Evolutionary conservation across 768 basidiomycete species (phyloP), one percentile per base, ranked within the genome.

Genomic region (Mrakia blollopis): DNA sequence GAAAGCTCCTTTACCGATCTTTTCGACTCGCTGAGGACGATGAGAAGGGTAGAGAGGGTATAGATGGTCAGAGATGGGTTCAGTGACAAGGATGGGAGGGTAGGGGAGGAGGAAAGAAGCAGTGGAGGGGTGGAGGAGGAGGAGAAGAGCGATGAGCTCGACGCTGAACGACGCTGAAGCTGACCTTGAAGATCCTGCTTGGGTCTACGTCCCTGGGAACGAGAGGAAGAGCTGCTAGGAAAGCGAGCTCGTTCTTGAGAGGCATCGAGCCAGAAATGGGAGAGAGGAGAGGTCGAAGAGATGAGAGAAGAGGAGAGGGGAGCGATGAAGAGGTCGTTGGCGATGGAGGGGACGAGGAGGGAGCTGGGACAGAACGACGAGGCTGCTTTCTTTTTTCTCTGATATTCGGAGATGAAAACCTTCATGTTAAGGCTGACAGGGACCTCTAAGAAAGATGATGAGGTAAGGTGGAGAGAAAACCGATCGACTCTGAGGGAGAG

Each of bases 1-100:
- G 84, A 94, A 98, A 0, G 94, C 92, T 78, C 95, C 96, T 84
- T 93, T 94, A 44, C 96, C 95, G 47, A 96, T 87, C n/a, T 92
- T 91, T 84, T 96, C 93, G 60, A 95, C 89, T 81, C 76, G 76
- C 65, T 68, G 37, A 23, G 21, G 30, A 28, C 5, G 9, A 13
- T 13, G 21, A 35, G 18, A 37, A 8, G 10, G 8, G 37, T 1
- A 65, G 16, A 16, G 35, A 4, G 65, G 65, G 11, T 11, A 41
- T 41, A 11, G 6, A 11, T 67, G 25, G n/a, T n/a, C n/a, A 68
- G 25, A 14, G 25, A 14, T 7, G 37, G 25, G 39, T 39, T 68
- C 13, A 57, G 25, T 25, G 57, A 16, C 0, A 5, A 16, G 3
- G 50, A 52, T 16, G 5, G 50, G 5, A 5, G 23, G 50, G n/a